A percentile compares a stretch with the other conserved stretches of the same genome.
Conservation (phyloP, 306 rosid species). For the Fagus crenata region DNA sequence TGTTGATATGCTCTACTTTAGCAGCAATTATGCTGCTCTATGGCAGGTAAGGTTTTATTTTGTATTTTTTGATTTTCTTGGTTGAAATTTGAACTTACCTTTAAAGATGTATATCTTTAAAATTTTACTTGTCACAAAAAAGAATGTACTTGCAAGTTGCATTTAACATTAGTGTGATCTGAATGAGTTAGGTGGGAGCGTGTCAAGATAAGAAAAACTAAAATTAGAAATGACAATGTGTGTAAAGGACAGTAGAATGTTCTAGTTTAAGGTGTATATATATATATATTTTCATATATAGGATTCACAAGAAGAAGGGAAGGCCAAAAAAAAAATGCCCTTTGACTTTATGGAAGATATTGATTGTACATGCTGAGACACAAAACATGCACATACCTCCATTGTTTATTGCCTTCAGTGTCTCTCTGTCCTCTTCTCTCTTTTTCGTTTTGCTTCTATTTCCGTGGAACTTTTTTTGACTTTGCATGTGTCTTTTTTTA, state of each 20-base stretch:
- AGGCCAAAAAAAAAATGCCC: background rate
- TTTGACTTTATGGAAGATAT: conserved; percentile 9
- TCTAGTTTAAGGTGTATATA: background rate
- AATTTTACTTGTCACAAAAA: background rate
- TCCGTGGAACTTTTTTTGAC: conserved; percentile 16
- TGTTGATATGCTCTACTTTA: conserved; percentile 67
- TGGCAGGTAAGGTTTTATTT: conserved; percentile 62
- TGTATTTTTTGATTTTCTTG: conserved; percentile 28
- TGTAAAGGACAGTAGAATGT: background rate
- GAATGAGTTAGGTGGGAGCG: background rate
- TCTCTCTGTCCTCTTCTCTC: conserved; percentile 2
- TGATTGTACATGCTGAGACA: conserved; percentile 18
- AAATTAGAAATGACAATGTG: background rate
- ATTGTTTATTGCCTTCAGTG: background rate
- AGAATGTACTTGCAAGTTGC: background rate
- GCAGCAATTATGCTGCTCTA: conserved; percentile 72
- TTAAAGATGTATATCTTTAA: background rate
- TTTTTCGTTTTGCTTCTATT: conserved; percentile 2
- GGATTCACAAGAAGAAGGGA: conserved; percentile 11
- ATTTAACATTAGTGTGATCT: background rate
- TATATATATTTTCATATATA: background rate
- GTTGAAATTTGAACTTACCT: conserved; percentile 22
- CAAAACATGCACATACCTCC: background rate
- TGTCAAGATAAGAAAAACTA: background rate
- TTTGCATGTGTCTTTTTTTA: conserved; percentile 27